phyloP scores from a whole-genome alignment of 345 rosid genomes.

The Punica granatum region DNA sequence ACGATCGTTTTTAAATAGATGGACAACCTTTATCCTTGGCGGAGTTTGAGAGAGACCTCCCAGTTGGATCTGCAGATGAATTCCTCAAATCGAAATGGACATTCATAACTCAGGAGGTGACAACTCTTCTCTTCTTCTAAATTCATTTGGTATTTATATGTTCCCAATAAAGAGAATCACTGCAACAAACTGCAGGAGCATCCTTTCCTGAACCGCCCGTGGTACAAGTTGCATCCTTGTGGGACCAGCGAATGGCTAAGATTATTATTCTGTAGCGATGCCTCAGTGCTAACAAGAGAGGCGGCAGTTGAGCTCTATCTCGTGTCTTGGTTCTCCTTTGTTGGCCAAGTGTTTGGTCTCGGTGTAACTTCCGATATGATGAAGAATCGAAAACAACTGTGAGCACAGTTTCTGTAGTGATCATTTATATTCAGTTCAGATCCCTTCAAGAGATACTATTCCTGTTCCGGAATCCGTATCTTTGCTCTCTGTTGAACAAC shows the following conservation, averaged over 20 bases:
- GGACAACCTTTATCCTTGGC: slow-evolving; percentile 52
- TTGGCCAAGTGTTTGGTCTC: slow-evolving; percentile 74
- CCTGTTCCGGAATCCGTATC: not conserved
- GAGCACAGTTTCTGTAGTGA: not conserved
- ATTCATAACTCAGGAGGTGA: slow-evolving; percentile 77
- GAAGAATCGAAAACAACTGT: not conserved
- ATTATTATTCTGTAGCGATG: slow-evolving; percentile 45
- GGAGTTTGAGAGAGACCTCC: slow-evolving; percentile 62
- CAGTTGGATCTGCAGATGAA: slow-evolving; percentile 50
- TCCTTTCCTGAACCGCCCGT: slow-evolving; percentile 75
- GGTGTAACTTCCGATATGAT: slow-evolving; percentile 39
- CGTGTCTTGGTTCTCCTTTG: slow-evolving; percentile 82
- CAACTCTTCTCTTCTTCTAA: not conserved
- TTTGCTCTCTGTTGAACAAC: no score
- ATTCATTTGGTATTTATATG: not conserved
- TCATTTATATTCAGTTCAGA: not conserved
- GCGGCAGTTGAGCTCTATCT: slow-evolving; percentile 37
- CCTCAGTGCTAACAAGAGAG: slow-evolving; percentile 14
- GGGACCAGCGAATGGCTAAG: slow-evolving; percentile 83
- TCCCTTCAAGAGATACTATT: not conserved
- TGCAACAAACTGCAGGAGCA: slow-evolving; percentile 47
- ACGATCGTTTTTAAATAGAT: slow-evolving; percentile 22
- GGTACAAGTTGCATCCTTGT: slow-evolving; percentile 94
- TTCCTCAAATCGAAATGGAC: slow-evolving; percentile 69
- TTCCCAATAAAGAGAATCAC: not conserved